Percentiles rank a stretch among this genome's conserved stretches.
phyloP scores from a whole-genome alignment of 2,329 filamentous ascomycete species.

The Claviceps quebecensis region DNA sequence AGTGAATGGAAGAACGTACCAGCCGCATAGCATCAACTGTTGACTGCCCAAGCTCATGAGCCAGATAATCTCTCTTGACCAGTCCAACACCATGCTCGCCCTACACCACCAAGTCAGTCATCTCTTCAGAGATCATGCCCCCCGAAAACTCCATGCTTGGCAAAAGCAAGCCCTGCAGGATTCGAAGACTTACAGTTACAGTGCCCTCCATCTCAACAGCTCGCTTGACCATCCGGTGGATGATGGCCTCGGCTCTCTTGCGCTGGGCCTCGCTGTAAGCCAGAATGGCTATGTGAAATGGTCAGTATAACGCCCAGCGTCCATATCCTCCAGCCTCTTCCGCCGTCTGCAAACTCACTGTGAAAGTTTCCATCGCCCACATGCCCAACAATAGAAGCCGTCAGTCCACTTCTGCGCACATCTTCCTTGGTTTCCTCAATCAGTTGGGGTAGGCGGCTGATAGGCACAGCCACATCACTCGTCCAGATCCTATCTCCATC shows the following conservation, averaged over 20 bases:
- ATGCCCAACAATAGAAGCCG: constrained; percentile 49
- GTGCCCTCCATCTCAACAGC: constrained; percentile 77
- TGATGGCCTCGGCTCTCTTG: constrained; percentile 51
- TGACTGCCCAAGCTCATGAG: constrained; percentile 58
- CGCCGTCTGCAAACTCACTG: constrained; percentile 20
- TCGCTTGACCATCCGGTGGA: constrained; percentile 75
- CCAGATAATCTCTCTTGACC: constrained; percentile 72
- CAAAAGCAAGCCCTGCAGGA: constrained; percentile 10
- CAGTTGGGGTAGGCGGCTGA: constrained; percentile 57
- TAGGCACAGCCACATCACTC: constrained; percentile 73
- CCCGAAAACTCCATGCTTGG: neutral
- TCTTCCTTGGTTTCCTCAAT: constrained; percentile 56
- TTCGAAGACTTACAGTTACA: constrained; percentile 39
- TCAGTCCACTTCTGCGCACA: constrained; percentile 28
- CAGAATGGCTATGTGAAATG: constrained; percentile 30
- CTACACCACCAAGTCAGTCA: constrained; percentile 15
- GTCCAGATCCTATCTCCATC: constrained; percentile 68
- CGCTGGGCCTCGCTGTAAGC: constrained; percentile 53
- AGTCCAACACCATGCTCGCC: constrained; percentile 76
- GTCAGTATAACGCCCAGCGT: neutral
- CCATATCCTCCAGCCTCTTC: neutral
- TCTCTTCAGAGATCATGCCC: neutral
- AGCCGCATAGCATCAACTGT: constrained; percentile 76
- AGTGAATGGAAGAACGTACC: constrained; percentile 28
- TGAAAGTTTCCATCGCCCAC: constrained; percentile 74